Evolutionary conservation across 2,329 filamentous ascomycete species (phyloP).

Genomic region (Cladosporium sp.): DNA sequence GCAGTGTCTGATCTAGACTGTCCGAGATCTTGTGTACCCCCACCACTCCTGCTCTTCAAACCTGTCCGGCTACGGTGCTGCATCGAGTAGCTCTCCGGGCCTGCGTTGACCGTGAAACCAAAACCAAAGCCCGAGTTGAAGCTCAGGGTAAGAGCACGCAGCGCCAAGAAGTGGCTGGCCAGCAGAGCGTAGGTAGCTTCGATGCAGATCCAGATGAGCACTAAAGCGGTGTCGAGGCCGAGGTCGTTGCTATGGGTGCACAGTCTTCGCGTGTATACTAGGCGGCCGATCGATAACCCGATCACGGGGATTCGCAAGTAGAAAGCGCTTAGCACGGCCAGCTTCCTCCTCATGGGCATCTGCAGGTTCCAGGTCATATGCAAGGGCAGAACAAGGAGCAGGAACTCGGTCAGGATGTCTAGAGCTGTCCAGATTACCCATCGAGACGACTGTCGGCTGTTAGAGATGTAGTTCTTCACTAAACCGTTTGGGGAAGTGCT

Average conservation of each 20-base stretch:
- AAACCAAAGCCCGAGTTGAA: conserved; percentile 37
- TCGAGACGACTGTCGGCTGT: conserved; percentile 26
- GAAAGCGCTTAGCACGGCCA: conserved; percentile 40
- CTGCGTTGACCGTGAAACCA: conserved; percentile 17
- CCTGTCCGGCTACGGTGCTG: background rate
- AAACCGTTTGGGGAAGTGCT: background rate
- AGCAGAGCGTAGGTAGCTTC: conserved; percentile 39
- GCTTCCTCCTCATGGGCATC: conserved; percentile 37
- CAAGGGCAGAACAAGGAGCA: conserved; percentile 35
- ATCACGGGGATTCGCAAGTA: conserved; percentile 35
- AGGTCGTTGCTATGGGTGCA: conserved; percentile 26
- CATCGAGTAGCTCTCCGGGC: conserved; percentile 18
- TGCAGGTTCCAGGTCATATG: conserved; percentile 41
- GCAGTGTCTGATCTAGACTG: background rate
- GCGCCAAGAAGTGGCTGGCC: conserved; percentile 38
- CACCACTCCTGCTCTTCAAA: background rate
- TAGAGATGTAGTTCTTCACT: background rate
- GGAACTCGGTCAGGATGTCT: conserved; percentile 39
- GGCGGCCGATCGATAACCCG: conserved; percentile 31
- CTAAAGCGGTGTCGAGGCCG: conserved; percentile 28
- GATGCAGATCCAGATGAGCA: conserved; percentile 34
- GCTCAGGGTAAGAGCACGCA: conserved; percentile 37
- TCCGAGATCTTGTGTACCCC: background rate
- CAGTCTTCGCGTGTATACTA: conserved; percentile 31
- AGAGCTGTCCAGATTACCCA: conserved; percentile 43